Evolutionary conservation across 73 alveolate genomes (phyloP).

Genomic region (Paramecium sexaurelia): DNA sequence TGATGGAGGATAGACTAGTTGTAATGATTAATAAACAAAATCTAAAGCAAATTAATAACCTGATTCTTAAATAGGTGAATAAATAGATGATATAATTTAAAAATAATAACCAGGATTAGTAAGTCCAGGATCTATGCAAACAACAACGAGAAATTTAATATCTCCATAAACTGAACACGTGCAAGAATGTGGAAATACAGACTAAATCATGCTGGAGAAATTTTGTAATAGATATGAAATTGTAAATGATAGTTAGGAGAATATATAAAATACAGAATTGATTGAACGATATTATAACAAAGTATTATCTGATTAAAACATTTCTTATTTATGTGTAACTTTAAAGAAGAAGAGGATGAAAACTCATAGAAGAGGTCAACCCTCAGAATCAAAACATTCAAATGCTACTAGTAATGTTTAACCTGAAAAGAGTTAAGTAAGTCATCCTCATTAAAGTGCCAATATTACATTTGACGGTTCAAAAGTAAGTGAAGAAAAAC

Average conservation of each 20-base stretch:
- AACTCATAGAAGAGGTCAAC: not conserved
- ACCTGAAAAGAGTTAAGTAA: not conserved
- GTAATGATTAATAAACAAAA: not conserved
- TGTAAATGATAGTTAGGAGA: not conserved
- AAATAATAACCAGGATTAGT: not conserved
- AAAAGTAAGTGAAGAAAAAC: not conserved
- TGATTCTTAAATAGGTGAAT: not conserved
- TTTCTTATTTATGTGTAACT: not conserved
- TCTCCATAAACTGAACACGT: not conserved
- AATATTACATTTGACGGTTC: not conserved
- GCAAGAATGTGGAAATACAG: not conserved
- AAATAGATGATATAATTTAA: not conserved
- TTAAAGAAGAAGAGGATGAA: not conserved
- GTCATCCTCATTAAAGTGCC: not conserved
- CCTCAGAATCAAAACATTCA: not conserved
- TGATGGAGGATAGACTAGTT: not conserved
- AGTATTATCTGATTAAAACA: not conserved
- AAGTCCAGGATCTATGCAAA: not conserved
- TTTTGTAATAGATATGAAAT: conserved; percentile 8
- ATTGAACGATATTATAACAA: not conserved
- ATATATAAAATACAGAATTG: not conserved
- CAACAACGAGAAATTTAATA: not conserved
- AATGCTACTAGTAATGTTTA: not conserved
- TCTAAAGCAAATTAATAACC: not conserved
- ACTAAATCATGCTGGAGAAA: not conserved